Percentiles rank a stretch among this genome's conserved stretches.
These are phyloP conservation scores for Chaetomium strumarium DNA, from an alignment of 2,329 filamentous ascomycete genomes.

Conservation along the genomic window DNA sequence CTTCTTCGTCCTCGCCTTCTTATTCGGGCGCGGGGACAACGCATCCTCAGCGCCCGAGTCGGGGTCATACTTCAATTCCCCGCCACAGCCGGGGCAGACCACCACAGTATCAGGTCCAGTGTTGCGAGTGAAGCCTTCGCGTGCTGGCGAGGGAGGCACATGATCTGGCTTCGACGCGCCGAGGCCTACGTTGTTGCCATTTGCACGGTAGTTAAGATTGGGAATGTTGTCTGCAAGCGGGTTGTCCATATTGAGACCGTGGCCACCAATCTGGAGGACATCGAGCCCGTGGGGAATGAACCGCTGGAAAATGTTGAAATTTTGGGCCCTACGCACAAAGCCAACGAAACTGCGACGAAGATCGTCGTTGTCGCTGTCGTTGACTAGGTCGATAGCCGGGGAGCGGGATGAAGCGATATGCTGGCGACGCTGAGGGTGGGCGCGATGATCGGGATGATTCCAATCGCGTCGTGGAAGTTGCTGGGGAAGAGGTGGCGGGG, in stretches of 20 bases:
- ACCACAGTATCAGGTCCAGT: conserved; percentile 67
- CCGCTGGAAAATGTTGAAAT: conserved; percentile 10
- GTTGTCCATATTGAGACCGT: conserved; percentile 20
- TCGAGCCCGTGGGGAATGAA: conserved; percentile 26
- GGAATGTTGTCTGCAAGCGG: conserved; percentile 27
- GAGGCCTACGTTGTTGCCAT: conserved; percentile 30
- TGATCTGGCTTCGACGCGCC: conserved; percentile 40
- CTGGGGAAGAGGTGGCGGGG: not conserved
- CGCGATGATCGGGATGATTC: not conserved
- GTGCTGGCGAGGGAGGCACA: conserved; percentile 57
- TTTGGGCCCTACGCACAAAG: not conserved
- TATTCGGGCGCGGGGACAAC: conserved; percentile 27
- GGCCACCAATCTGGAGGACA: conserved; percentile 18
- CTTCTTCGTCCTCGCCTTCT: conserved; percentile 43
- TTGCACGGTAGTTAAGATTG: conserved; percentile 31
- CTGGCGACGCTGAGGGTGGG: not conserved
- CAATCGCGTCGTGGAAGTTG: conserved; percentile 3
- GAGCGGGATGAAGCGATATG: not conserved
- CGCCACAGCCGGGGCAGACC: conserved; percentile 79
- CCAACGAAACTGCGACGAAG: not conserved
- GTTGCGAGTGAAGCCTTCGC: conserved; percentile 74
- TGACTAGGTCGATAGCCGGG: not conserved
- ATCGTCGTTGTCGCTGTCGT: not conserved
- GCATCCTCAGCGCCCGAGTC: conserved; percentile 29
- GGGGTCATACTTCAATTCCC: conserved; percentile 73